phyloP scores from a whole-genome alignment of 2,329 filamentous ascomycete species.

The Ophiostoma quercus region DNA sequence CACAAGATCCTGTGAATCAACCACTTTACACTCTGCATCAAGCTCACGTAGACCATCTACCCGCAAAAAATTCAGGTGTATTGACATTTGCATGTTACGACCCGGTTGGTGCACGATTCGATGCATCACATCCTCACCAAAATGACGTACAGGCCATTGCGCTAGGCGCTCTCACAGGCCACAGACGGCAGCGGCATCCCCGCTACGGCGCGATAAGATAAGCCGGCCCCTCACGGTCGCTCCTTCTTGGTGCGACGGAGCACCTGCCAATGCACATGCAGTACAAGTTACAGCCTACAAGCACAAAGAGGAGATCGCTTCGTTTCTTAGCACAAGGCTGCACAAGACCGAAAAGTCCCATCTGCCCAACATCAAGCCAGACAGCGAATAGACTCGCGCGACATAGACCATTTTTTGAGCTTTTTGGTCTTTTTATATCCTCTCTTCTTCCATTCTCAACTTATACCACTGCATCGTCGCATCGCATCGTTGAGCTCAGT shows the following conservation, averaged over 20 bases:
- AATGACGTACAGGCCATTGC: slow-evolving; percentile 10
- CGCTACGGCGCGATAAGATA: slow-evolving; percentile 12
- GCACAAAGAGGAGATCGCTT: slow-evolving; percentile 2
- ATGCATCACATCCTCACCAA: not conserved
- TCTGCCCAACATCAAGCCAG: not conserved
- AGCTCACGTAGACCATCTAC: too few relatives aligned
- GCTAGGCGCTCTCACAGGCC: not conserved
- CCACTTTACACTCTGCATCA: not conserved
- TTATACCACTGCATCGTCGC: not conserved
- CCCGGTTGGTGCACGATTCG: too few relatives aligned
- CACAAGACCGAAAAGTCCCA: not conserved
- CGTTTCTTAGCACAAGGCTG: slow-evolving; percentile 4
- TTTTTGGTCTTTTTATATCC: not conserved
- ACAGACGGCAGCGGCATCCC: slow-evolving; percentile 3
- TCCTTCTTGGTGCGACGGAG: not conserved
- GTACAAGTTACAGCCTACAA: not conserved
- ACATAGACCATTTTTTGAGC: too few relatives aligned
- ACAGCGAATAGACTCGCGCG: too few relatives aligned
- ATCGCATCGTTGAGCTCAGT: not conserved
- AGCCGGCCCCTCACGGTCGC: slow-evolving; percentile 5
- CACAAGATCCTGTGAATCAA: not conserved
- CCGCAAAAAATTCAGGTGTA: too few relatives aligned
- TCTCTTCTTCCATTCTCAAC: not conserved
- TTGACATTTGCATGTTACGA: too few relatives aligned
- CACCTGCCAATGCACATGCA: not conserved